Conservation (phyloP, 345 rosid species). For the Moricandia arvensis region DNA sequence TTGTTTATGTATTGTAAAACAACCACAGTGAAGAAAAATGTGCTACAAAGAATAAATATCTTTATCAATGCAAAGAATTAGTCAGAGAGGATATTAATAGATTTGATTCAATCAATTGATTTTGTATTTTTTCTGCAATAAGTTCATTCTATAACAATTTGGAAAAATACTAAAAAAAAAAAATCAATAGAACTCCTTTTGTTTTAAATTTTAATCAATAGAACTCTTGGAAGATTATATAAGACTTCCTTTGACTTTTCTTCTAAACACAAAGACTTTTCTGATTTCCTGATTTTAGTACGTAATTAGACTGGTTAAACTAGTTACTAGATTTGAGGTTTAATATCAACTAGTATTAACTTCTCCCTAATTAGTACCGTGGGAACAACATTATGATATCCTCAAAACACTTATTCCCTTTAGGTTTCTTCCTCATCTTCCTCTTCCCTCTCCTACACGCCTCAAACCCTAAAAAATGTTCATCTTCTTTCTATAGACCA, state of each 20-base stretch:
- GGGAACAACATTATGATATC: neutral
- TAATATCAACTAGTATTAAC: neutral
- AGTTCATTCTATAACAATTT: neutral
- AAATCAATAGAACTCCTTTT: neutral
- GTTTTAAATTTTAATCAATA: neutral
- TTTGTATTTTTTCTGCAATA: neutral
- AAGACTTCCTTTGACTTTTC: neutral
- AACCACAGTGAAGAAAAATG: neutral
- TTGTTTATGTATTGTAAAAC: neutral
- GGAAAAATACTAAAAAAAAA: neutral
- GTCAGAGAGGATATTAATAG: neutral
- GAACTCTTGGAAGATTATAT: neutral
- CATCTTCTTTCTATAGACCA: slow-evolving; percentile 19
- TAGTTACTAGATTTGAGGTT: neutral
- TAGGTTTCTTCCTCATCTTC: slow-evolving; percentile 20
- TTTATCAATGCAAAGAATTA: neutral
- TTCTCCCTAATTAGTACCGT: neutral
- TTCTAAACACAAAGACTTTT: neutral
- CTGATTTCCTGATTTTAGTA: neutral
- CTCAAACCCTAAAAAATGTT: slow-evolving; percentile 34
- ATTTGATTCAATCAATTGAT: neutral
- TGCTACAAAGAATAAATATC: neutral
- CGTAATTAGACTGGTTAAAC: neutral
- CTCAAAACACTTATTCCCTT: slow-evolving; percentile 19
- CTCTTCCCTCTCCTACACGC: slow-evolving; percentile 37